phyloP scores from a whole-genome alignment of 2,329 filamentous ascomycete genomes.

The Aspergillus puulaauensis region DNA sequence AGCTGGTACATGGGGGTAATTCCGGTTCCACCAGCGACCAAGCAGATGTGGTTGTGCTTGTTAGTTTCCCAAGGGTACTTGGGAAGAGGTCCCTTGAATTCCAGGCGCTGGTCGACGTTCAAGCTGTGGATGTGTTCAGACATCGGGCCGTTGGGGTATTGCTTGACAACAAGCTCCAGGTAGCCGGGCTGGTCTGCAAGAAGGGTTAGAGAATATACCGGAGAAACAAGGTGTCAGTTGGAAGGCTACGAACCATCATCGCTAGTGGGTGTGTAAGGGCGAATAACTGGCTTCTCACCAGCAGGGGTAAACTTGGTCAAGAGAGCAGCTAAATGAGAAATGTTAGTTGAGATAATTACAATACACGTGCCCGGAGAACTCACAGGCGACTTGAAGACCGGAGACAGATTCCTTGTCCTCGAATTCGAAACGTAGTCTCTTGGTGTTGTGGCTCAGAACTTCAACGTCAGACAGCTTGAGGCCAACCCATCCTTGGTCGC shows the following conservation, averaged over 20 bases:
- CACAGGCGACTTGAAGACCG: slow-evolving; percentile 76
- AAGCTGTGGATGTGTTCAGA: slow-evolving; percentile 83
- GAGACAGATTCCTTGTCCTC: slow-evolving; percentile 81
- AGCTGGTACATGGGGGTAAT: slow-evolving; percentile 99
- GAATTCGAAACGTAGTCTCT: slow-evolving; percentile 84
- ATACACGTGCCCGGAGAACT: slow-evolving; percentile 21
- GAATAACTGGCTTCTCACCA: slow-evolving; percentile 81
- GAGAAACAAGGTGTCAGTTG: background rate
- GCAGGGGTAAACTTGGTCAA: slow-evolving; percentile 88
- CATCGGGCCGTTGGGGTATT: slow-evolving; percentile 89
- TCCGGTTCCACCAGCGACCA: slow-evolving; percentile 88
- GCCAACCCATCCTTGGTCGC: slow-evolving; percentile 84
- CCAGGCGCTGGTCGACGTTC: slow-evolving; percentile 75
- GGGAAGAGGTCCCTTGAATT: slow-evolving; percentile 92
- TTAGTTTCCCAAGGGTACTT: slow-evolving; percentile 90
- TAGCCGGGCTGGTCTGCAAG: slow-evolving; percentile 69
- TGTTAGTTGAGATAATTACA: slow-evolving; percentile 3
- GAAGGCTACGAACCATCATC: slow-evolving; percentile 64
- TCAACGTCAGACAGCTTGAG: slow-evolving; percentile 78
- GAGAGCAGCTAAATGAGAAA: slow-evolving; percentile 60
- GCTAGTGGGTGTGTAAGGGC: slow-evolving; percentile 89
- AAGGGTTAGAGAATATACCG: background rate
- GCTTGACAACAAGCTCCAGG: slow-evolving; percentile 88
- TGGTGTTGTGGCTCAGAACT: slow-evolving; percentile 88
- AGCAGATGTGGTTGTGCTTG: slow-evolving; percentile 77